phyloP scores from a whole-genome alignment of 2,329 filamentous ascomycete genomes.

The Colletotrichum lentis region DNA sequence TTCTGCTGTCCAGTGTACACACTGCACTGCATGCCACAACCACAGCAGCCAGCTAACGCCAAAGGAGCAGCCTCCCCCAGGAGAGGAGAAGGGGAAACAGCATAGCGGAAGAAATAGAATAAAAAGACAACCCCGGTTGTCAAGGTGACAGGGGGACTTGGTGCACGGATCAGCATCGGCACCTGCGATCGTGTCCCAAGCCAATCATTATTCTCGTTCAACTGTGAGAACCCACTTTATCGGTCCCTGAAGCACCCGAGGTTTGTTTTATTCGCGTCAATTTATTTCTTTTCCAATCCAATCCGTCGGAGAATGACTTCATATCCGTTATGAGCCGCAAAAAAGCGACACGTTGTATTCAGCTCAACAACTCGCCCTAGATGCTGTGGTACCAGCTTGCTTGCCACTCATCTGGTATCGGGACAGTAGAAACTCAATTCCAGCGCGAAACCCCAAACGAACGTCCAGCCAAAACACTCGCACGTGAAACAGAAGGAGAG shows the following conservation, averaged over 20 bases:
- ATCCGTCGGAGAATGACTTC: too few relatives aligned
- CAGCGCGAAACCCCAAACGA: not conserved
- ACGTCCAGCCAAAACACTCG: not conserved
- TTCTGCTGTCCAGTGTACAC: not conserved
- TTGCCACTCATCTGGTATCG: not conserved
- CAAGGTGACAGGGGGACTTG: slow-evolving; percentile 15
- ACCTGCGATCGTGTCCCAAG: slow-evolving; percentile 4
- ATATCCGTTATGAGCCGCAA: too few relatives aligned
- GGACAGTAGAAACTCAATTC: slow-evolving; percentile 17
- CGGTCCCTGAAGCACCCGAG: slow-evolving; percentile 37
- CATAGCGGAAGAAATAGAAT: too few relatives aligned
- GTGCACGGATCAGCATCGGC: slow-evolving; percentile 21
- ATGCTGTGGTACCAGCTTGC: too few relatives aligned
- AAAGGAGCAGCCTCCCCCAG: too few relatives aligned
- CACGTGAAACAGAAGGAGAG: not conserved
- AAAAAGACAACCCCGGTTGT: slow-evolving; percentile 25
- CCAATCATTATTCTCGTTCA: not conserved
- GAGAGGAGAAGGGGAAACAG: not conserved
- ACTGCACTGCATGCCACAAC: not conserved
- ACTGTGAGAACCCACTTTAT: not conserved
- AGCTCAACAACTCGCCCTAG: not conserved
- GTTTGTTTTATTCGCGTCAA: not conserved
- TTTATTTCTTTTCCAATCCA: too few relatives aligned
- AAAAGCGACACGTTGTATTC: too few relatives aligned
- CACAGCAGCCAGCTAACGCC: too few relatives aligned